Conservation (phyloP, 495 filamentous ascomycete species). For the Aspergillus hancockii region DNA sequence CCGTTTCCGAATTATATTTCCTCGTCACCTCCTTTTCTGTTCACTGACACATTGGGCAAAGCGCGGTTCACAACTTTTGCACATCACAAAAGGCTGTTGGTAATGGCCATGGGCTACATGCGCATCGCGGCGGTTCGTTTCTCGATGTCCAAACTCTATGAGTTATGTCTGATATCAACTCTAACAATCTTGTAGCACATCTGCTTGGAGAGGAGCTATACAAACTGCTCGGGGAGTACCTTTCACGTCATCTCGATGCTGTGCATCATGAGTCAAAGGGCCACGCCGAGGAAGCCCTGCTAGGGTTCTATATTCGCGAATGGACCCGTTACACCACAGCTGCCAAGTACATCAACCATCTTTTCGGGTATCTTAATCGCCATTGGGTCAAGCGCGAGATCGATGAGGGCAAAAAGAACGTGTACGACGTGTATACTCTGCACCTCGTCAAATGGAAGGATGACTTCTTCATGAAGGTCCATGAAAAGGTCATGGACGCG, state of each 20-base stretch:
- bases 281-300: conserved; percentile 85
- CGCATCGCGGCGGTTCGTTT: conserved; percentile 76
- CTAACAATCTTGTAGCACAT: conserved; percentile 62
- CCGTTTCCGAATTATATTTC: conserved; percentile 18
- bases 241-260: conserved; percentile 69
- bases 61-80: conserved; percentile 98
- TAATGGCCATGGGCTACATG: conserved; percentile 50
- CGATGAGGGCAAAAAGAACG: conserved; percentile 97
- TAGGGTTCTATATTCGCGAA: conserved; percentile 94
- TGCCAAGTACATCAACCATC: conserved; percentile 93
- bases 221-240: conserved; percentile 80
- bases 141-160: background rate
- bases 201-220: conserved; percentile 96
- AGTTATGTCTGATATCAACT: background rate
- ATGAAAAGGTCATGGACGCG: conserved; percentile 88
- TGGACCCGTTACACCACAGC: conserved; percentile 95
- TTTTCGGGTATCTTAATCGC: conserved; percentile 95
- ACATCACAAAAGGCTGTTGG: conserved; percentile 90
- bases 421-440: conserved; percentile 96
- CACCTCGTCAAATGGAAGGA: conserved; percentile 94
- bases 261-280: conserved; percentile 68
- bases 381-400: conserved; percentile 99
- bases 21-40: conserved; percentile 7
- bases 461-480: conserved; percentile 82
- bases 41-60: conserved; percentile 37